A percentile compares a stretch with the other conserved stretches of the same genome.
Evolutionary conservation across 331 rosid genomes (phyloP).

Genomic region (Saraca asoca): DNA sequence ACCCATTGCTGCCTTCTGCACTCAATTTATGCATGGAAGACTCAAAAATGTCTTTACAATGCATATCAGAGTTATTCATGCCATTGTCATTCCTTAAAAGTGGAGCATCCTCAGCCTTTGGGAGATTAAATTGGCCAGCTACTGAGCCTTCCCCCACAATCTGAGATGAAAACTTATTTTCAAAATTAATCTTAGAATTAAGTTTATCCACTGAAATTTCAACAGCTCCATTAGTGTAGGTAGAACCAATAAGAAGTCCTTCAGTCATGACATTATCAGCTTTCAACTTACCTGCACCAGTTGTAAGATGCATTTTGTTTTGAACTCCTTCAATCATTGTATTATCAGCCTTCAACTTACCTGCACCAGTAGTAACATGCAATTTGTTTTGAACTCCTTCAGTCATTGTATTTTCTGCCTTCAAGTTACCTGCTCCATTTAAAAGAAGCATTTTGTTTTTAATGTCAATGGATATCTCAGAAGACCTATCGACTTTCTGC

Average conservation of each 20-base stretch:
- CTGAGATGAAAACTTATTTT: neutral
- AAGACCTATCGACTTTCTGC: slow-evolving; percentile 37
- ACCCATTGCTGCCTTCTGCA: slow-evolving; percentile 29
- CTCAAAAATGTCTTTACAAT: slow-evolving; percentile 5
- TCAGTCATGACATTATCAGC: slow-evolving; percentile 28
- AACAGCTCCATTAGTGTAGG: neutral
- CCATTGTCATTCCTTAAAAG: slow-evolving; percentile 2
- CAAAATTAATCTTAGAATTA: neutral
- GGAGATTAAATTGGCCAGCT: neutral
- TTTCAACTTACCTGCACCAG: slow-evolving; percentile 32
- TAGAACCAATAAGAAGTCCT: slow-evolving; percentile 16
- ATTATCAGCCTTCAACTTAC: slow-evolving; percentile 29
- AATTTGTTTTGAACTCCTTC: slow-evolving; percentile 30
- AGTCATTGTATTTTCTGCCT: slow-evolving; percentile 14
- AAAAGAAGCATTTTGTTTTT: slow-evolving; percentile 30
- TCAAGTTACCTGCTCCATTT: slow-evolving; percentile 30
- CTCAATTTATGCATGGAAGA: slow-evolving; percentile 23
- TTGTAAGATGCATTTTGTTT: slow-evolving; percentile 28
- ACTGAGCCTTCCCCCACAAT: neutral
- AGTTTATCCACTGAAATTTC: neutral
- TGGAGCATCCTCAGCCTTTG: slow-evolving; percentile 3
- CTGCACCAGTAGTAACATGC: slow-evolving; percentile 29
- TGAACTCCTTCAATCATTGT: slow-evolving; percentile 17
- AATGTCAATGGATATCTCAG: slow-evolving; percentile 33
- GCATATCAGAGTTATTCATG: slow-evolving; percentile 11